A percentile compares a stretch with the other conserved stretches of the same genome.
Conservation (phyloP, 352 stramenopile species). For the Pythium pyrilobum region DNA sequence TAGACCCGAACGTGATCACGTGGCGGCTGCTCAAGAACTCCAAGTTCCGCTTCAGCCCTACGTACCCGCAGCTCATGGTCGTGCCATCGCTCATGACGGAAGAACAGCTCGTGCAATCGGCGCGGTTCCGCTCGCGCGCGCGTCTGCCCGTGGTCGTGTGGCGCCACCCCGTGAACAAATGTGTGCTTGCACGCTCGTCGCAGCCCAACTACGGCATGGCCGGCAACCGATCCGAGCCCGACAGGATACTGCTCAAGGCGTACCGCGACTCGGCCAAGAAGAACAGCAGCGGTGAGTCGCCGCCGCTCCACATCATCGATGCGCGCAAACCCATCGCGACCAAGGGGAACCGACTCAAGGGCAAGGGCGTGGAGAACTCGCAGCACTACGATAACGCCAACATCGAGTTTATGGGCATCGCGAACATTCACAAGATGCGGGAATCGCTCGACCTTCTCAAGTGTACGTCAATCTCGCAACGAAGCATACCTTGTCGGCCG, state of each 20-base stretch:
- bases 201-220: slow-evolving; percentile 97
- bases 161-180: slow-evolving; percentile 89
- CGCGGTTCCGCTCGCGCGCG: slow-evolving; percentile 89
- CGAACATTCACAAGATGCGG: slow-evolving; percentile 99
- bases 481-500: too few species aligned
- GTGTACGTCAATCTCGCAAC: too few species aligned
- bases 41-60: slow-evolving; percentile 90
- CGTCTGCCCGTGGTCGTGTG: slow-evolving; percentile 93
- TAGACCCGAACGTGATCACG: slow-evolving; percentile 33
- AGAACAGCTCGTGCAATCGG: slow-evolving; percentile 85
- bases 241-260: slow-evolving; percentile 87
- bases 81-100: slow-evolving; percentile 93
- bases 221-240: slow-evolving; percentile 89
- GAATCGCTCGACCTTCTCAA: slow-evolving; percentile 90
- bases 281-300: slow-evolving; percentile 61
- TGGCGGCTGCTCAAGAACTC: slow-evolving; percentile 88
- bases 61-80: slow-evolving; percentile 94
- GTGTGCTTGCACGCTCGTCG: slow-evolving; percentile 90
- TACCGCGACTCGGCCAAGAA: slow-evolving; percentile 84
- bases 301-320: slow-evolving; percentile 82
- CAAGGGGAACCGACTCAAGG: slow-evolving; percentile 77
- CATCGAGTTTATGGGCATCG: slow-evolving; percentile 97
- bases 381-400: slow-evolving; percentile 94
- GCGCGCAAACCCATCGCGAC: slow-evolving; percentile 76
- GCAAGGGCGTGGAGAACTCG: slow-evolving; percentile 94